Percentiles rank a stretch among this genome's conserved stretches.
These are phyloP conservation scores for Taphrina betulina DNA, from an alignment of 1,139 yeast genomes.

Conservation along the genomic window DNA sequence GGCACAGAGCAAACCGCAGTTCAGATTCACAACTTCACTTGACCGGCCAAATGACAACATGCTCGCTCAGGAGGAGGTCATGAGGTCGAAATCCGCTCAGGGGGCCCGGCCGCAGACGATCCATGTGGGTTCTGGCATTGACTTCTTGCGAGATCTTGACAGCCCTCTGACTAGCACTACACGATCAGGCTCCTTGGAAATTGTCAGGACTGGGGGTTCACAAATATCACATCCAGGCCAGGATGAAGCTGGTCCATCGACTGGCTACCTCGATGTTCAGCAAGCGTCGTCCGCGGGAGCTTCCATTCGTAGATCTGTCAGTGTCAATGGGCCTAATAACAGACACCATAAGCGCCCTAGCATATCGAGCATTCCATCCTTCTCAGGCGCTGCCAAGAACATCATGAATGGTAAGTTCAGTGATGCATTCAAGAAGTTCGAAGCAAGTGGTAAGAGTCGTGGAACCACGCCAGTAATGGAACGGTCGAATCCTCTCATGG, in stretches of 20 bases:
- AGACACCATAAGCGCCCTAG: slow-evolving; percentile 36
- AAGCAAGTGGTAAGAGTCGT: slow-evolving; percentile 11
- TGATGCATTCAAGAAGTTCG: slow-evolving; percentile 39
- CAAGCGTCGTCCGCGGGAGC: neutral
- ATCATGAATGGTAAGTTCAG: slow-evolving; percentile 38
- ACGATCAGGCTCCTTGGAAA: slow-evolving; percentile 10
- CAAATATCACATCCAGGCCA: too few relatives aligned
- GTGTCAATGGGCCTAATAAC: slow-evolving; percentile 18
- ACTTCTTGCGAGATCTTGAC: slow-evolving; percentile 58
- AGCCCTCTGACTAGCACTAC: slow-evolving; percentile 48
- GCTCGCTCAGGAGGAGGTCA: slow-evolving; percentile 18
- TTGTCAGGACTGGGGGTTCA: slow-evolving; percentile 10
- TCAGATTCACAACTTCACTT: slow-evolving; percentile 34
- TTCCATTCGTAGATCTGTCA: slow-evolving; percentile 1
- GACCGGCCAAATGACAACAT: slow-evolving; percentile 3
- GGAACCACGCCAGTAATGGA: slow-evolving; percentile 10
- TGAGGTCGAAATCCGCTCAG: slow-evolving; percentile 28
- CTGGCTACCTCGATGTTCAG: neutral
- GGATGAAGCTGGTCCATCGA: too few relatives aligned
- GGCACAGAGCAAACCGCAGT: slow-evolving; percentile 33
- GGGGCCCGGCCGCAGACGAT: slow-evolving; percentile 42
- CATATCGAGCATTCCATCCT: slow-evolving; percentile 29
- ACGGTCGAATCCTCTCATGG: slow-evolving; percentile 19
- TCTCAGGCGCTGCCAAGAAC: slow-evolving; percentile 30
- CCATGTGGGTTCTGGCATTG: slow-evolving; percentile 53